A percentile compares a stretch with the other conserved stretches of the same genome.
These are phyloP conservation scores for Mycena alexandri DNA, from an alignment of 768 basidiomycete genomes.

Conservation along the genomic window DNA sequence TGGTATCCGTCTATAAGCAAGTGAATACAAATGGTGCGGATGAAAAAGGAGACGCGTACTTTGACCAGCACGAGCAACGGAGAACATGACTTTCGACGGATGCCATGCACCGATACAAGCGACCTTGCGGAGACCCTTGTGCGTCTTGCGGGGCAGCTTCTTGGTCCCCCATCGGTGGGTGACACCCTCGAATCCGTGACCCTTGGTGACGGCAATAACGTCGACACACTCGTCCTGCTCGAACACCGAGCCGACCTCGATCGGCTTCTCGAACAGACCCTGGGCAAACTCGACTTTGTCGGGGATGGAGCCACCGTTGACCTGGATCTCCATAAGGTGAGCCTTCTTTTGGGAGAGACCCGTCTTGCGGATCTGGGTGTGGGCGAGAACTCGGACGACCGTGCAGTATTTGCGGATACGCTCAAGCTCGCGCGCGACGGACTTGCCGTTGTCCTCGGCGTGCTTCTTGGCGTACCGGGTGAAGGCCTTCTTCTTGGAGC, in stretches of 20 bases:
- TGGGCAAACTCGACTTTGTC: slow-evolving; percentile 99
- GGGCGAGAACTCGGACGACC: slow-evolving; percentile 98
- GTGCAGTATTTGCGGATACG: slow-evolving; percentile 99
- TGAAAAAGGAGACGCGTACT: slow-evolving; percentile 64
- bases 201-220: slow-evolving; percentile 98
- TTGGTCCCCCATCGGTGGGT: slow-evolving; percentile 99
- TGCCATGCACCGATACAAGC: slow-evolving; percentile 99
- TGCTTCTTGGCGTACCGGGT: slow-evolving; percentile 99
- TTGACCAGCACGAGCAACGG: slow-evolving; percentile 99
- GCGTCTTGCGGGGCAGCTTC: slow-evolving; percentile 98
- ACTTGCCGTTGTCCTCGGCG: slow-evolving; percentile 94
- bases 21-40: slow-evolving; percentile 18
- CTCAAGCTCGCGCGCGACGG: slow-evolving; percentile 94
- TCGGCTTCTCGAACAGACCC: slow-evolving; percentile 95
- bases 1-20: slow-evolving; percentile 85
- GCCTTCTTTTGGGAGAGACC: slow-evolving; percentile 99
- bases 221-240: slow-evolving; percentile 98
- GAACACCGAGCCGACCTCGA: slow-evolving; percentile 88
- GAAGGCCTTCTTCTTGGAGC: slow-evolving; percentile 99
- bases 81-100: slow-evolving; percentile 99
- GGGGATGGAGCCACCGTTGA: slow-evolving; percentile 95
- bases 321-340: slow-evolving; percentile 99
- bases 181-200: slow-evolving; percentile 99
- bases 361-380: slow-evolving; percentile 99
- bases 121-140: slow-evolving; percentile 99